phyloP scores from a whole-genome alignment of 768 basidiomycete species.

The Astraeus odoratus region DNA sequence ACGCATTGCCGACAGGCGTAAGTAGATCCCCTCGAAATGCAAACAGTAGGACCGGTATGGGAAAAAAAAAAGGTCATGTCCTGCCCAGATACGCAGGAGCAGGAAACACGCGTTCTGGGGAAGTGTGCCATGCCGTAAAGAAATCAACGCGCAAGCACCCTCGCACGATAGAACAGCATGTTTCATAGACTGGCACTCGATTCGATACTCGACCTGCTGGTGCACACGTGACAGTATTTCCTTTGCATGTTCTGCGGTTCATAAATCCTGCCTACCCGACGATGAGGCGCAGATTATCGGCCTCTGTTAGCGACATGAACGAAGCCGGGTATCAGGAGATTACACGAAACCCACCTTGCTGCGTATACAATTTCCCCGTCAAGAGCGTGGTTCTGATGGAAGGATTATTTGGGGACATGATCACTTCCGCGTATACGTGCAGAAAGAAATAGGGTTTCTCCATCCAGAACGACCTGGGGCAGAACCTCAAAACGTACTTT shows the following conservation, averaged over 20 bases:
- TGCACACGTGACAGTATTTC: background rate
- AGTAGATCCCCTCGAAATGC: background rate
- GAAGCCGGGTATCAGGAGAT: background rate
- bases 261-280: background rate
- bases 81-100: background rate
- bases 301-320: background rate
- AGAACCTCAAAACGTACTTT: background rate
- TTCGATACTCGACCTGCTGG: background rate
- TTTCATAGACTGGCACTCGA: background rate
- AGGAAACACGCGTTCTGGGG: background rate
- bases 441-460: background rate
- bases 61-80: too few species aligned
- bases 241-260: background rate
- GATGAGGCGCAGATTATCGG: slow-evolving; percentile 1
- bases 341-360: background rate
- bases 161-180: background rate
- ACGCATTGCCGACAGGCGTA: background rate
- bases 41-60: background rate
- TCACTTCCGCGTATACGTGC: background rate
- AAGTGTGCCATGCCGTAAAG: background rate
- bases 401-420: background rate
- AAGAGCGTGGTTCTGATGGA: background rate
- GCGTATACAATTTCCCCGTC: background rate
- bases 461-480: background rate
- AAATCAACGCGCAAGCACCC: background rate